Evolutionary conservation across 2,329 filamentous ascomycete species (phyloP).

Genomic region (Plectosphaerella cucumerina): DNA sequence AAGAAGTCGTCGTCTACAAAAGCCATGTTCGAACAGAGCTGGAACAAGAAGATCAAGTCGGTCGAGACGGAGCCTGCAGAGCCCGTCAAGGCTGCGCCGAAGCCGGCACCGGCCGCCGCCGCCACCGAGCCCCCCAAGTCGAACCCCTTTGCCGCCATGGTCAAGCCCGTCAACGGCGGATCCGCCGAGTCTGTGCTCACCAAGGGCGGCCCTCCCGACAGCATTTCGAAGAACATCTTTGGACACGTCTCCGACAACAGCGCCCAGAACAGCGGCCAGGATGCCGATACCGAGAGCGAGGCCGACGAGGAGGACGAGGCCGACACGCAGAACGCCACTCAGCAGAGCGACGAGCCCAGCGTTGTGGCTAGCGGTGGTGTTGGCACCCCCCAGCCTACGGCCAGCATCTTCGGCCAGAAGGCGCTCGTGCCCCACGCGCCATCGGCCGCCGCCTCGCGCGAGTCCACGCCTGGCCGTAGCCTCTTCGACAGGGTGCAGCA

Average conservation of each 20-base stretch:
- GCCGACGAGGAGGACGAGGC: slow-evolving; percentile 36
- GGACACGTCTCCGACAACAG: slow-evolving; percentile 54
- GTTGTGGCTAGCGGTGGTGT: slow-evolving; percentile 35
- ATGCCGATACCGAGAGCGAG: slow-evolving; percentile 43
- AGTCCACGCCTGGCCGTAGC: slow-evolving; percentile 43
- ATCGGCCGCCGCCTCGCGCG: slow-evolving; percentile 27
- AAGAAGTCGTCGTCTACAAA: slow-evolving; percentile 50
- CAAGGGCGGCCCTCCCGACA: slow-evolving; percentile 3
- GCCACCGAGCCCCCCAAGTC: slow-evolving; percentile 23
- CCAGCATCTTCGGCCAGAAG: slow-evolving; percentile 26
- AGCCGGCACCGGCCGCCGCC: slow-evolving; percentile 18
- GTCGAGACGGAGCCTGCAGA: too few species aligned
- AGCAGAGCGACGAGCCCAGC: slow-evolving; percentile 39
- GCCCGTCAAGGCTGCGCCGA: slow-evolving; percentile 24
- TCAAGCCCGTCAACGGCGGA: slow-evolving; percentile 30
- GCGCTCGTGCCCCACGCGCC: slow-evolving; percentile 10
- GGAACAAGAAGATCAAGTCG: slow-evolving; percentile 36
- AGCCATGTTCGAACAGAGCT: slow-evolving; percentile 53
- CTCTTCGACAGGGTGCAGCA: slow-evolving; percentile 53
- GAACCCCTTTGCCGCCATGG: slow-evolving; percentile 24
- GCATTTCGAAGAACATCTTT: slow-evolving; percentile 59
- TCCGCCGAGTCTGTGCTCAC: slow-evolving; percentile 38
- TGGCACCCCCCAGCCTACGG: slow-evolving; percentile 34
- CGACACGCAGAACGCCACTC: slow-evolving; percentile 36
- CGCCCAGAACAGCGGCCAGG: slow-evolving; percentile 48